Percentiles rank a stretch among this genome's conserved stretches.
Conservation (phyloP, 345 rosid genomes). For the Hibiscus tridactylites region DNA sequence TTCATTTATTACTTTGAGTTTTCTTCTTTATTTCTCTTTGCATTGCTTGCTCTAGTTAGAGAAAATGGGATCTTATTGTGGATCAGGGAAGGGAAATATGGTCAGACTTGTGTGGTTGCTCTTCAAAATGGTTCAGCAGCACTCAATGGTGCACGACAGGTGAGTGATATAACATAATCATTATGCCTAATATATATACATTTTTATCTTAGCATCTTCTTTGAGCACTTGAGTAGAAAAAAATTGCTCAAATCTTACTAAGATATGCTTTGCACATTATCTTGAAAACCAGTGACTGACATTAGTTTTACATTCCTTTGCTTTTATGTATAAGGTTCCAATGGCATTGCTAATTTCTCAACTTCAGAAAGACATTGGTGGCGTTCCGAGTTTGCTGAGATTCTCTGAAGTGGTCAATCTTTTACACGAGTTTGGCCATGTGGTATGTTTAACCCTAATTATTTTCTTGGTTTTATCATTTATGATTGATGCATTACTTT, state of each 20-base stretch:
- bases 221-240: neutral
- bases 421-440: conserved; percentile 95
- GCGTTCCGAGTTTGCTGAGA: conserved; percentile 48
- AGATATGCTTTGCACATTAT: conserved; percentile 6
- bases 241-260: conserved; percentile 8
- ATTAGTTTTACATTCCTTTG: neutral
- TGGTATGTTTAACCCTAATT: conserved; percentile 48
- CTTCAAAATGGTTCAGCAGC: conserved; percentile 75
- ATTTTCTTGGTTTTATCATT: conserved; percentile 6
- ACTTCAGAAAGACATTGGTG: conserved; percentile 40
- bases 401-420: conserved; percentile 85
- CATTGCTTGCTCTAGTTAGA: conserved; percentile 8
- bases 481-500: neutral
- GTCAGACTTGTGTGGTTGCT: conserved; percentile 72
- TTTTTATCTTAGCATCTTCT: neutral
- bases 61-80: conserved; percentile 14
- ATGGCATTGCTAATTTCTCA: conserved; percentile 73
- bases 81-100: conserved; percentile 81
- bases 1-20: conserved; percentile 18
- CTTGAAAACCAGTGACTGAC: conserved; percentile 5
- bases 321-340: conserved; percentile 39
- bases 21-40: conserved; percentile 1
- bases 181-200: neutral
- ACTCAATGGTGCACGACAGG: conserved; percentile 56
- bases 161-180: conserved; percentile 11